Evolutionary conservation across 768 basidiomycete species (phyloP).

Genomic region (Tulasnella sp.): DNA sequence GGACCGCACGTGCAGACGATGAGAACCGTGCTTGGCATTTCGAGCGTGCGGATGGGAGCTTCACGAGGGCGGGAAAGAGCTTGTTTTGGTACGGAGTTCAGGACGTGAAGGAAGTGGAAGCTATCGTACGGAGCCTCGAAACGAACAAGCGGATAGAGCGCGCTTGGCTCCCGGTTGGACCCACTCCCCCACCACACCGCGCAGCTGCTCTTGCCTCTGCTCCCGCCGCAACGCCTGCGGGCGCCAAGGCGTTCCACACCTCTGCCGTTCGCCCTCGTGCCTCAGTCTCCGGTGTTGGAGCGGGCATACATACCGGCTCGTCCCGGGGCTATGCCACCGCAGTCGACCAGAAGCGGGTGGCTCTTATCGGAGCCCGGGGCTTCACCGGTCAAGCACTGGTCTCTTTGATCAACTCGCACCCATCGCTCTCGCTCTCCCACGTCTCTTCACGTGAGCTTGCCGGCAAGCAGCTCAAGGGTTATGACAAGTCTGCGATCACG

Average conservation of each 20-base stretch:
- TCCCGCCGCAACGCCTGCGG: constrained; percentile 23
- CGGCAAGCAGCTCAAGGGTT: constrained; percentile 65
- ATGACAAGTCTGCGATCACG: constrained; percentile 58
- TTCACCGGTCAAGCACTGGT: constrained; percentile 92
- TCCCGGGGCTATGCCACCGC: constrained; percentile 74
- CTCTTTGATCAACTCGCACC: constrained; percentile 76
- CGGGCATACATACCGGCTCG: constrained; percentile 30
- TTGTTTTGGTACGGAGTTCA: constrained; percentile 97
- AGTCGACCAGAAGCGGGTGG: constrained; percentile 71
- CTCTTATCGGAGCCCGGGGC: constrained; percentile 89
- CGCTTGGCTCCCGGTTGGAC: constrained; percentile 80
- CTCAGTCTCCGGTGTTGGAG: constrained; percentile 20
- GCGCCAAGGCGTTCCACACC: constrained; percentile 49
- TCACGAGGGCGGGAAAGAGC: constrained; percentile 85
- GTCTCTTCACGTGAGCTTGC: constrained; percentile 93
- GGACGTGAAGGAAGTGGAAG: constrained; percentile 86
- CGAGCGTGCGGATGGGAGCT: constrained; percentile 94
- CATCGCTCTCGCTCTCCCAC: constrained; percentile 79
- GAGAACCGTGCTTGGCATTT: constrained; percentile 99
- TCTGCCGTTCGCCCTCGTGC: constrained; percentile 33
- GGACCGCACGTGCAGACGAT: constrained; percentile 94
- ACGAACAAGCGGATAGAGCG: constrained; percentile 74
- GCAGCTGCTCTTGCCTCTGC: constrained; percentile 19
- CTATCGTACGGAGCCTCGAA: constrained; percentile 53
- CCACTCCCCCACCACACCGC: constrained; percentile 50